Evolutionary conservation across 1,284 basidiomycete species (phyloP), one percentile per base, ranked within the genome.

Genomic region (Lentinus polychrous): DNA sequence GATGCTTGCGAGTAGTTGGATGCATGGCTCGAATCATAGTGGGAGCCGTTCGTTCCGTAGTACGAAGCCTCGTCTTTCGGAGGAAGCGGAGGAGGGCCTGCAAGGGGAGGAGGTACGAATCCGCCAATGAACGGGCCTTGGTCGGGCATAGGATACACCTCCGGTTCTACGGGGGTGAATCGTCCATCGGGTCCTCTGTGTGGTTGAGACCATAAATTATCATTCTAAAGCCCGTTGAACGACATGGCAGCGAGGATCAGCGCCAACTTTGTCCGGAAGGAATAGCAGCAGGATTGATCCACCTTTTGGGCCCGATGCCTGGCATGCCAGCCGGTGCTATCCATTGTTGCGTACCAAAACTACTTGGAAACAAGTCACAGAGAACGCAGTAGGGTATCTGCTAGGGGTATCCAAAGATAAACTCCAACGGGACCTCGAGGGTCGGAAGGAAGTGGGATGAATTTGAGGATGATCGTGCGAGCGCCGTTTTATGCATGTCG

Each of bases 251-350:
- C 10, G 31, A 24, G 35, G 31, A 14, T n/a, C 24, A 18, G 24
- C 17, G 37, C 10, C 11, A 8, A 24, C 7, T 43, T 17, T 35
- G 18, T 33, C 31, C n/a, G 39, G 18, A 23, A 22, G 44, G 35
- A 43, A 50, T 20, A 56, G 36, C 46, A 43, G 17, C 50, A 48
- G 17, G 10, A 24, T 12, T 27, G 34, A 58, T 57, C 46, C 42
- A 56, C 59, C 54, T 62, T 61, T 42, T 54, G 55, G 32, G 62
- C 66, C 43, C 59, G 57, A 47, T 62, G 73, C 14, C 70, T 70
- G 37, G 83, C 82, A 56, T 75, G 75, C 84, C 84, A 87, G 45
- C 85, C 85, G 49, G 77, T 67, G 49, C 75, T 78, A 60, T 86
- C 84, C 83, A 87, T 86, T 40, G 27, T 36, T n/a, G 14, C 14